These are phyloP conservation scores for Entonaema liquescens DNA, from an alignment of 495 filamentous ascomycete species.

Conservation along the genomic window DNA sequence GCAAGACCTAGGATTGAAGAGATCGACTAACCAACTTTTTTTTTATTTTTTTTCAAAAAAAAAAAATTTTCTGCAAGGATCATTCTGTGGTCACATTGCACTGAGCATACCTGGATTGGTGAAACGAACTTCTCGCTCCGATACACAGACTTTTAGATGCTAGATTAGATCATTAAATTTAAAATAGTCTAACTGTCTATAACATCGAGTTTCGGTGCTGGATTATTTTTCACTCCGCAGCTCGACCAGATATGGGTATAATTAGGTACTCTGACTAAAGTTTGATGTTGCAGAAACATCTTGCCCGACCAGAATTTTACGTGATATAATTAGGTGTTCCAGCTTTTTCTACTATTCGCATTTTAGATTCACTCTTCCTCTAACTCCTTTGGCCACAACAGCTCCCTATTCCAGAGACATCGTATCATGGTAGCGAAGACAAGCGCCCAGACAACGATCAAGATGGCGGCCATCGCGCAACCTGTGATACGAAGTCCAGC, in stretches of 20 bases:
- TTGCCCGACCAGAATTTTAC: background rate
- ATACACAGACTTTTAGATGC: background rate
- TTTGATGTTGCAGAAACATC: background rate
- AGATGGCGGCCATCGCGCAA: slow-evolving; percentile 66
- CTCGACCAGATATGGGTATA: background rate
- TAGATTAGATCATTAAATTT: background rate
- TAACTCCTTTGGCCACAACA: slow-evolving; percentile 68
- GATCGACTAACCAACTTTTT: slow-evolving; percentile 46
- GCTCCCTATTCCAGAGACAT: slow-evolving; percentile 68
- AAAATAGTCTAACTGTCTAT: background rate
- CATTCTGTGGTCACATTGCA: background rate
- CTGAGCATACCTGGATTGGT: background rate
- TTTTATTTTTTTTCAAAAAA: too few relatives aligned
- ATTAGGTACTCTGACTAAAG: too few relatives aligned
- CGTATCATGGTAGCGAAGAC: slow-evolving; percentile 76
- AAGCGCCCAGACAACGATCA: slow-evolving; percentile 74
- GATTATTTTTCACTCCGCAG: background rate
- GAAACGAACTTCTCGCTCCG: background rate
- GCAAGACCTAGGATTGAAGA: slow-evolving; percentile 57
- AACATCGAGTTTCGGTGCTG: background rate
- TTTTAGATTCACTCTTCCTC: slow-evolving; percentile 67
- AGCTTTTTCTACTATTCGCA: background rate
- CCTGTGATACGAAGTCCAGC: slow-evolving; percentile 71
- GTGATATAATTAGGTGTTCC: background rate
- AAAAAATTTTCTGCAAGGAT: background rate